Base-by-base conservation (phyloP, 1,284 basidiomycete genomes). In the Boletus coffeatus region DNA sequence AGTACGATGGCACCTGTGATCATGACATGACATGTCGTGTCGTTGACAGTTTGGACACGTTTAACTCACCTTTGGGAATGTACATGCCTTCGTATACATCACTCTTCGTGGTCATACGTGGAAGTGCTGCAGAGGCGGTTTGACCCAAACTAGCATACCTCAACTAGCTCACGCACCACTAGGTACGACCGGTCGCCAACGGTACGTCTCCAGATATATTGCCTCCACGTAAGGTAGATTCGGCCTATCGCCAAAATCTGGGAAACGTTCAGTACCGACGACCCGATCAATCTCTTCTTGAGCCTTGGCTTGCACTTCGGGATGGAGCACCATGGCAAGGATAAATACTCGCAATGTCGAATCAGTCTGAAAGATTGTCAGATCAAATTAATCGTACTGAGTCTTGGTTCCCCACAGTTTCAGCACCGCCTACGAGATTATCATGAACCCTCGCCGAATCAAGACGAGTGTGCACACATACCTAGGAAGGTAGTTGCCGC, bases 61-160 rank as follows among this genome's bases (percentile, higher is more conserved):
- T 25, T 32, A 25, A 18, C 73, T 59, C 50, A 71, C 74, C 72
- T 61, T 75, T 70, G 4, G 72, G 71, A 10, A 73, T 72, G 43
- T 70, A 70, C 65, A 75, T 73, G 18, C 71, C 74, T 6, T 75
- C 58, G 21, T 73, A 73, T 7, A 73, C 46, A 43, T 75, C 74
- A 25, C 67, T 69, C 6, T 58, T 59, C 29, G 48, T 62, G 6
- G 72, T 71, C 65, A 64, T 63, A n/a, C 67, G 72, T 7, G 74
- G 74, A 58, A 73, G 63, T 7, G 57, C 72, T 75, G 48, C n/a
- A 55, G 39, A 21, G 11, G 4, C 2, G n/a, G 32, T 58, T 61
- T 11, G 48, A n/a, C 16, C 5, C 5, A 3, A 4, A 21, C 6
- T 21, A 7, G 6, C 16, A 8, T 21, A 11, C 1, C 9, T 32